Percentiles rank a stretch among this genome's conserved stretches.
Conservation (phyloP, 805 yeast genomes). For the Saccharomycopsis synnaedendra region DNA sequence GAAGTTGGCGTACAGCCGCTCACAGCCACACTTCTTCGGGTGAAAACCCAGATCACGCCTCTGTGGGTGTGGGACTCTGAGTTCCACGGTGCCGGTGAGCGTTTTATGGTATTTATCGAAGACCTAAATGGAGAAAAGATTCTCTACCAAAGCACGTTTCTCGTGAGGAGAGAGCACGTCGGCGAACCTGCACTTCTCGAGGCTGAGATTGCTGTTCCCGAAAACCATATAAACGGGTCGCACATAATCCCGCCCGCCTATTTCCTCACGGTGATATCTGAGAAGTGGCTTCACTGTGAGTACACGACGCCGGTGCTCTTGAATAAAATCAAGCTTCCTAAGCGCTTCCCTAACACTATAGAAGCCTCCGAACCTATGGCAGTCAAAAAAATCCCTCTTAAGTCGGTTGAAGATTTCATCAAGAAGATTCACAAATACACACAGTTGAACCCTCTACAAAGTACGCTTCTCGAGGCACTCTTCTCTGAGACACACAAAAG, state of each 20-base stretch:
- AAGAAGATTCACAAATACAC: conserved; percentile 53
- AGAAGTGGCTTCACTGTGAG: conserved; percentile 76
- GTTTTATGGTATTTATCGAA: conserved; percentile 63
- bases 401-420: conserved; percentile 36
- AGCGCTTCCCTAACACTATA: conserved; percentile 52
- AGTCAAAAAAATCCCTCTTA: conserved; percentile 33
- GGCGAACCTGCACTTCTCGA: conserved; percentile 46
- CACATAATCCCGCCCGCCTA: conserved; percentile 51
- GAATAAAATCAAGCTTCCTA: conserved; percentile 42
- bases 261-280: conserved; percentile 63
- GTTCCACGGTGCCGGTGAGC: conserved; percentile 54
- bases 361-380: conserved; percentile 43
- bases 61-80: conserved; percentile 67
- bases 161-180: conserved; percentile 39
- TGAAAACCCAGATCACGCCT: conserved; percentile 60
- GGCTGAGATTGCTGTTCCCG: conserved; percentile 48
- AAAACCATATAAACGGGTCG: conserved; percentile 24
- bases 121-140: conserved; percentile 75
- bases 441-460: conserved; percentile 57
- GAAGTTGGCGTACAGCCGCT: conserved; percentile 65
- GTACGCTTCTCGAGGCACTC: conserved; percentile 26
- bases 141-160: conserved; percentile 44
- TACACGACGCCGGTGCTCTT: conserved; percentile 50
- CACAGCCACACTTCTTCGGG: conserved; percentile 51
- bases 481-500: conserved; percentile 36